Evolutionary conservation across 306 rosid species (phyloP).

Genomic region (Senna siamea): DNA sequence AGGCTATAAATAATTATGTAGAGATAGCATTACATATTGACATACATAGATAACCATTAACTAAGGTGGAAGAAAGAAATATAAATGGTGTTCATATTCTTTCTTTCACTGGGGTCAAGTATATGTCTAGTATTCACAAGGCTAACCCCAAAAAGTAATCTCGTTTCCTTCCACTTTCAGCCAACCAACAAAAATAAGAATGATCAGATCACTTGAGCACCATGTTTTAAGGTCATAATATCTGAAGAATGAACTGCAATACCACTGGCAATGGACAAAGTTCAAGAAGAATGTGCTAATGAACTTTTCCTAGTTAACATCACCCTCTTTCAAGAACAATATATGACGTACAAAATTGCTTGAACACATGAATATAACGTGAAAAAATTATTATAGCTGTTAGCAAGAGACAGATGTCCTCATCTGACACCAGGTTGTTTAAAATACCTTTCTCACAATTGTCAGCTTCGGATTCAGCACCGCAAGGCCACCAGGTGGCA

Average conservation of each 20-base stretch:
- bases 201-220: neutral
- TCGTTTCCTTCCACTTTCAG: neutral
- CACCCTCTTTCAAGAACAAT: neutral
- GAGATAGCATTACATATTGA: no score
- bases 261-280: neutral
- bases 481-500: slow-evolving; percentile 95
- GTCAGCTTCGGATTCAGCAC: slow-evolving; percentile 93
- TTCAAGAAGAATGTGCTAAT: neutral
- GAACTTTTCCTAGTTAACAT: neutral
- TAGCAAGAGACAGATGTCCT: neutral
- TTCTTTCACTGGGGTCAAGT: neutral
- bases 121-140: neutral
- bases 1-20: neutral
- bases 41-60: slow-evolving; percentile 17
- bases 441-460: slow-evolving; percentile 91
- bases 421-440: neutral
- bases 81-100: neutral
- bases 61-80: neutral
- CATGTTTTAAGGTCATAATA: neutral
- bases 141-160: neutral
- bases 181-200: neutral
- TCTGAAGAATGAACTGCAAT: neutral
- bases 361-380: neutral
- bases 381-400: neutral
- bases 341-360: slow-evolving; percentile 8